Evolutionary conservation across 305 asterid genomes (phyloP).

Genomic region (Solanum hybrid): DNA sequence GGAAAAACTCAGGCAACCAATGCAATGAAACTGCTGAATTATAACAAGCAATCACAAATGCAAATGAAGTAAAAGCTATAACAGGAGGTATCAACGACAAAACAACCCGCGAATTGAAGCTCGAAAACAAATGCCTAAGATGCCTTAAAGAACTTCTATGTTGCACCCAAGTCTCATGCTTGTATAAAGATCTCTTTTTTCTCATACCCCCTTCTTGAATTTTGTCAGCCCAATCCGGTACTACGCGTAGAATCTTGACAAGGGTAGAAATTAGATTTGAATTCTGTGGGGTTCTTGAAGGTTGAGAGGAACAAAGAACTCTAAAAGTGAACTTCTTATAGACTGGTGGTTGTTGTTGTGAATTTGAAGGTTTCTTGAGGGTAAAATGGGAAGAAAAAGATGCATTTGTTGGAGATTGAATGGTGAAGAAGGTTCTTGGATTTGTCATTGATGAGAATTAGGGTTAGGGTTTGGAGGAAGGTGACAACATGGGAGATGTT

Average conservation of each 20-base stretch:
- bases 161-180: slow-evolving; percentile 63
- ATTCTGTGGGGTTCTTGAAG: slow-evolving; percentile 22
- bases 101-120: slow-evolving; percentile 70
- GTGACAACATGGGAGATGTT: slow-evolving; percentile 21
- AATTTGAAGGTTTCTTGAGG: slow-evolving; percentile 19
- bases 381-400: slow-evolving; percentile 27
- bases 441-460: slow-evolving; percentile 24
- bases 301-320: slow-evolving; percentile 25
- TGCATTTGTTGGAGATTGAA: slow-evolving; percentile 22
- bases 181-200: slow-evolving; percentile 50
- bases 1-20: slow-evolving; percentile 74
- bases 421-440: slow-evolving; percentile 16
- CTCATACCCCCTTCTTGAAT: slow-evolving; percentile 57
- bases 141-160: slow-evolving; percentile 81
- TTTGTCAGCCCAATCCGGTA: slow-evolving; percentile 79
- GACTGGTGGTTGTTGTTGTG: slow-evolving; percentile 13
- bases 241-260: slow-evolving; percentile 30
- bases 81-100: slow-evolving; percentile 83
- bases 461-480: slow-evolving; percentile 19
- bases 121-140: slow-evolving; percentile 52
- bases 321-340: slow-evolving; percentile 11
- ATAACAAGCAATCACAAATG: slow-evolving; percentile 54
- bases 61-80: slow-evolving; percentile 64
- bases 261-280: slow-evolving; percentile 24
- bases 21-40: slow-evolving; percentile 57